Conservation (phyloP, 148 eudicot species). For the Camellia sinensis region DNA sequence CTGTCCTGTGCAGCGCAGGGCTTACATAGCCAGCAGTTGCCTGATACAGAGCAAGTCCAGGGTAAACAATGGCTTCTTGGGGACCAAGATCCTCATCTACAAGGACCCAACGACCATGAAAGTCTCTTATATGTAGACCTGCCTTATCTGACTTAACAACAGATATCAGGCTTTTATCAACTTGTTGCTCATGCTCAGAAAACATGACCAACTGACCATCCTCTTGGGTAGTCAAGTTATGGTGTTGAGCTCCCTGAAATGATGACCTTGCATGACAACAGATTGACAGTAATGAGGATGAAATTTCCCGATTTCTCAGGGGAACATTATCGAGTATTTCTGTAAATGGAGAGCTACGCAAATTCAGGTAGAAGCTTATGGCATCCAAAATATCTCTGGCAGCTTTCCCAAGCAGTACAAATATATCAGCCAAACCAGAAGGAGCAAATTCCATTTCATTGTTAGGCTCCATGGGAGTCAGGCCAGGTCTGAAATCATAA, state of each 20-base stretch:
- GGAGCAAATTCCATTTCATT: constrained; percentile 76
- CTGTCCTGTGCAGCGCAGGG: constrained; percentile 72
- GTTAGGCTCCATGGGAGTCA: constrained; percentile 51
- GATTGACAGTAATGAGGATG: constrained; percentile 84
- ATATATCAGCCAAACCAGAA: constrained; percentile 72
- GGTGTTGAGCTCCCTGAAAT: constrained; percentile 88
- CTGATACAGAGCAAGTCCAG: constrained; percentile 91
- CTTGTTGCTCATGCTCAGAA: constrained; percentile 72
- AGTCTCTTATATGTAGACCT: constrained; percentile 80
- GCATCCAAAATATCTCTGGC: constrained; percentile 84
- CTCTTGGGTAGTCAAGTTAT: constrained; percentile 66
- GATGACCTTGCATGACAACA: constrained; percentile 87
- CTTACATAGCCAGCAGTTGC: constrained; percentile 89
- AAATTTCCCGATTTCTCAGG: constrained; percentile 74
- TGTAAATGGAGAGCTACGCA: constrained; percentile 85
- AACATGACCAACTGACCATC: constrained; percentile 77
- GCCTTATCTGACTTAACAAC: constrained; percentile 80
- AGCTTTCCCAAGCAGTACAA: constrained; percentile 72
- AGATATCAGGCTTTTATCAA: constrained; percentile 77
- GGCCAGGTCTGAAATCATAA: constrained; percentile 89
- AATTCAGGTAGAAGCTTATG: constrained; percentile 69
- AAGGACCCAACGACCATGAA: constrained; percentile 79
- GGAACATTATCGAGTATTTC: constrained; percentile 97
- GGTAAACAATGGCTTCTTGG: constrained; percentile 76
- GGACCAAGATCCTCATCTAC: constrained; percentile 95